Evolutionary conservation across 306 rosid species (phyloP), one percentile per base, ranked within the genome.

Genomic region (Mucuna pruriens): DNA sequence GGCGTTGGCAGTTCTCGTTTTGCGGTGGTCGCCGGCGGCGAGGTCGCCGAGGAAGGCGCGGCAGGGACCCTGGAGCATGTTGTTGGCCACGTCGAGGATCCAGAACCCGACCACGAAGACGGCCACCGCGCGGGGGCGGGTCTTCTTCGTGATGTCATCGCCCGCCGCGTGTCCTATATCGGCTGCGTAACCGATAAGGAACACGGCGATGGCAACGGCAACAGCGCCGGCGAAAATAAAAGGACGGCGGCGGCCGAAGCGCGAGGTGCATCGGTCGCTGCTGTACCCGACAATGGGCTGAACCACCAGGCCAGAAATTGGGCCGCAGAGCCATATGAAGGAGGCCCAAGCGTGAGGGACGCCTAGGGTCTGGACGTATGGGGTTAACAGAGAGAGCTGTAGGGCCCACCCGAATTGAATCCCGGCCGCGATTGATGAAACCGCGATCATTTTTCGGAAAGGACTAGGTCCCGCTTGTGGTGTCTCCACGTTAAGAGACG

Each of bases 381-480:
- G 97, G 3, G 98, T 92, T 1, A 94, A 11, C 0, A 94, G 71
- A 0, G 95, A 92, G 0, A 94, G 90, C 26, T 94, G 98, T 0
- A 94, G 79, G 5, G 98, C 98, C 98, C 98, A 94, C 0, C 97
- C 97, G 49, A 94, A 94, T 42, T 94, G 97, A 4, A 94, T 5
- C 0, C 97, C 98, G 0, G 95, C 90, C 0, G 97, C 98, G 0
- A 94, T n/a, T n/a, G n/a, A n/a, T n/a, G n/a, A n/a, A n/a, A n/a
- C n/a, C n/a, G n/a, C n/a, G n/a, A n/a, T n/a, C n/a, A n/a, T n/a
- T n/a, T n/a, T n/a, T n/a, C n/a, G n/a, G n/a, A n/a, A n/a, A n/a
- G n/a, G n/a, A n/a, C n/a, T n/a, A n/a, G n/a, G n/a, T n/a, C n/a
- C n/a, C n/a, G n/a, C n/a, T n/a, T n/a, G n/a, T n/a, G n/a, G n/a